Evolutionary conservation across 78 protist genomes (phyloP), one percentile per base, ranked within the genome.

Genomic region (Chrysochromulina parva): DNA sequence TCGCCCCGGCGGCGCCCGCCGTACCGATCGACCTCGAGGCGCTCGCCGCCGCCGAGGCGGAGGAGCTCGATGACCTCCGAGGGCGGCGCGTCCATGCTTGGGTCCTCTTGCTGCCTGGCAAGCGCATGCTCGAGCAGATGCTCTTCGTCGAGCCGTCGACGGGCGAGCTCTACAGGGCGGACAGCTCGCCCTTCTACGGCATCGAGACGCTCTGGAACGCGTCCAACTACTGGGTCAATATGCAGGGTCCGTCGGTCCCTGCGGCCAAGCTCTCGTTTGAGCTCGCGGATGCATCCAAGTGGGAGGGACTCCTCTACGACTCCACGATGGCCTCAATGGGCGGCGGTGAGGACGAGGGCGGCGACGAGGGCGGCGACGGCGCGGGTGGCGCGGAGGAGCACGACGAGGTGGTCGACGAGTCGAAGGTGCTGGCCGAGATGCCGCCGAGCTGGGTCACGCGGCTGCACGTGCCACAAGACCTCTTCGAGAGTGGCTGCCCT

Each of bases 31-130:
- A 11, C 14, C 89, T 85, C 53, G 58, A 60, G 69, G 5, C 54
- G 55, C 48, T 17, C 17, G 69, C 69, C 69, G 69, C 5, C 69
- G 87, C 59, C 52, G 24, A 74, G 16, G 92, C 16, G n/a, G 69
- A 66, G 89, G 91, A 81, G 69, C 22, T 10, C 58, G 93, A 96
- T 69, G 93, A 53, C 28, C 88, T 91, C 2, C n/a, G 60, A 0
- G 96, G 95, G 62, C 22, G 22, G 92, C 92, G 96, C 6, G 59
- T 94, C 10, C 96, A 95, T 67, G 16, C 81, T 20, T 95, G 96
- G 96, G 95, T 96, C 0, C 55, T 94, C 26, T 80, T 96, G 22
- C 58, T 65, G 14, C 66, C 96, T 0, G 94, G 94, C 13, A 14
- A 26, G 48, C 55, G 94, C n/a, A 84, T 47, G 20, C 78, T 95